These are phyloP conservation scores for Phanerochaete carnosa DNA, from an alignment of 768 basidiomycete genomes.

Conservation along the genomic window DNA sequence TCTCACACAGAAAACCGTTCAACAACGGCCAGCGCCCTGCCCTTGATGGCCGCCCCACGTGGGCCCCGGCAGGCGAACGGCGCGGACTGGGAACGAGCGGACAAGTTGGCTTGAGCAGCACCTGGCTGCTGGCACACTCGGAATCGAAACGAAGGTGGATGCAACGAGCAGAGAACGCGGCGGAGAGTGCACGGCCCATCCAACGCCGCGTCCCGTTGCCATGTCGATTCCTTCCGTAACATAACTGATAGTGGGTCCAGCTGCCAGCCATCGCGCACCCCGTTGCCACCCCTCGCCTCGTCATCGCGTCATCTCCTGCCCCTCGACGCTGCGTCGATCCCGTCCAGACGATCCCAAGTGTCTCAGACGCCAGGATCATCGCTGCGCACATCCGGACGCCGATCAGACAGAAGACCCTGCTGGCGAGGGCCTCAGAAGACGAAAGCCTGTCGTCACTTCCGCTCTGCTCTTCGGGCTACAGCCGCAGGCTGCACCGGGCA, in stretches of 20 bases:
- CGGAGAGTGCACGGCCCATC: background rate
- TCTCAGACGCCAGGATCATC: no score
- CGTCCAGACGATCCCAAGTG: no score
- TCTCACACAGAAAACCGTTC: conserved; percentile 7
- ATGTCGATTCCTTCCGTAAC: background rate
- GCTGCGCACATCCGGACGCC: no score
- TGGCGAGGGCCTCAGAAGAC: no score
- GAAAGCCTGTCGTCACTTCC: no score
- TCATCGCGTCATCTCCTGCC: no score
- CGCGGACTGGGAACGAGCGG: background rate
- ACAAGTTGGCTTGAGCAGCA: background rate
- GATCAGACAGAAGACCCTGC: no score
- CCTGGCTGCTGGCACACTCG: background rate
- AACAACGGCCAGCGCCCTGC: background rate
- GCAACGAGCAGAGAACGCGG: background rate
- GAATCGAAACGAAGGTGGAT: background rate
- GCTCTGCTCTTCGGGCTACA: no score
- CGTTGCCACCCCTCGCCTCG: no score
- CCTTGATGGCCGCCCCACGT: background rate
- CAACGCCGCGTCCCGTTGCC: background rate
- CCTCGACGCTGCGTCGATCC: no score
- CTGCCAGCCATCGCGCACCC: no score
- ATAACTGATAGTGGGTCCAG: background rate
- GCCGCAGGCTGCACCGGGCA: no score
- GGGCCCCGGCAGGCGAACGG: background rate